Conservation (phyloP, 495 filamentous ascomycete genomes). For the Antarctomyces pellizariae region DNA sequence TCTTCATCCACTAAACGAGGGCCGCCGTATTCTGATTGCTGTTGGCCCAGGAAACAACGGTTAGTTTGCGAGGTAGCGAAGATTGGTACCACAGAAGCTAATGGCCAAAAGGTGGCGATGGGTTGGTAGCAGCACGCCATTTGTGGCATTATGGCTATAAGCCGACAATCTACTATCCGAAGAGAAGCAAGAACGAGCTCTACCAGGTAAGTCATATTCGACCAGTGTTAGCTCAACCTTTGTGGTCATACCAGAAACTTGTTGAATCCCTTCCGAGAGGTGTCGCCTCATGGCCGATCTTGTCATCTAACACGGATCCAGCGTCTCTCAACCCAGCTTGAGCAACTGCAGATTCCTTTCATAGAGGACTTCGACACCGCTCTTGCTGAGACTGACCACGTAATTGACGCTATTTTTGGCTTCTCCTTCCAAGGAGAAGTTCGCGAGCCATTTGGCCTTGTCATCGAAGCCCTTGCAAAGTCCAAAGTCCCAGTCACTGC, state of each 20-base stretch:
- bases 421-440: constrained; percentile 89
- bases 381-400: constrained; percentile 42
- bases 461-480: constrained; percentile 53
- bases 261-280: too few species aligned
- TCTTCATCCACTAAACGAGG: constrained; percentile 51
- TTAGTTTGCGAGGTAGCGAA: constrained; percentile 15
- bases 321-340: constrained; percentile 65
- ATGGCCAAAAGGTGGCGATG: constrained; percentile 48
- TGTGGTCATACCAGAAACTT: too few species aligned
- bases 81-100: background rate
- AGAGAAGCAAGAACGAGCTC: constrained; percentile 67
- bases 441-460: constrained; percentile 64
- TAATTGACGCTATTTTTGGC: constrained; percentile 89
- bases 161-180: constrained; percentile 83
- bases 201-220: constrained; percentile 35
- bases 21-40: constrained; percentile 58
- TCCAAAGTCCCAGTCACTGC: constrained; percentile 57
- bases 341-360: constrained; percentile 65
- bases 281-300: constrained; percentile 2
- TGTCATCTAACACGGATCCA: constrained; percentile 14
- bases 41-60: constrained; percentile 93
- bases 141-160: constrained; percentile 84
- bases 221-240: too few species aligned
- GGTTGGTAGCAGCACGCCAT: constrained; percentile 84
- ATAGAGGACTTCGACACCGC: constrained; percentile 52